Evolutionary conservation across 805 yeast species (phyloP), one percentile per base, ranked within the genome.

Genomic region (Nakazawaea ernobii): DNA sequence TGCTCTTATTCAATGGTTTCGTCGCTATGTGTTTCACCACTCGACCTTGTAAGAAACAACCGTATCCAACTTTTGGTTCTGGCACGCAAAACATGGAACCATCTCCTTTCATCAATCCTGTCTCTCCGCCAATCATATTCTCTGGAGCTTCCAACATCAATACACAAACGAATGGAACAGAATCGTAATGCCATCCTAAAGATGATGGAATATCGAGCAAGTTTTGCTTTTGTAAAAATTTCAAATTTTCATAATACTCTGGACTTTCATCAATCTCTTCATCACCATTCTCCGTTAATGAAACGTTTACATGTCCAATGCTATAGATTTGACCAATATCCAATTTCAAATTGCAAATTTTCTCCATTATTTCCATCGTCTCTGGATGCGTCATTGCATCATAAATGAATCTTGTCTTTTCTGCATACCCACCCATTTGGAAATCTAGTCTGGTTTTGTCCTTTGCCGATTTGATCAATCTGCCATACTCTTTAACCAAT

Each of bases 341-440:
- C 75, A 29, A 71, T 71, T 1, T 76, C 77, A 8, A 81, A 77
- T 33, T 13, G 17, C 45, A 42, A 73, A 77, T 76, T 8, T 52
- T 65, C 41, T 69, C 63, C 40, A 78, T 59, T 45, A 77, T 68
- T 45, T 72, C 73, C 55, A 70, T 56, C 3, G 80, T 69, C 52
- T 68, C 68, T 14, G 82, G 81, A 50, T 72, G 73, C 8, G 66
- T 69, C 77, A 79, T 76, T 8, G 82, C 78, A 3, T 65, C 69
- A 48, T 70, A 58, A 3, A 73, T 67, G 53, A 79, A 79, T 1
- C 77, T 81, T 13, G 55, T 45, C 17, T 60, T 57, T 35, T 65
- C 68, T 33, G 66, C 69, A 52, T 66, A 74, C 4, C 82, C 82
- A 45, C 83, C 69, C 49, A 77, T 54, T 43, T 62, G 65, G 52